These are phyloP conservation scores for bread wheat (Triticum aestivum) DNA, from an alignment of 176 grass and related monocot genomes.

Conservation along the genomic window DNA sequence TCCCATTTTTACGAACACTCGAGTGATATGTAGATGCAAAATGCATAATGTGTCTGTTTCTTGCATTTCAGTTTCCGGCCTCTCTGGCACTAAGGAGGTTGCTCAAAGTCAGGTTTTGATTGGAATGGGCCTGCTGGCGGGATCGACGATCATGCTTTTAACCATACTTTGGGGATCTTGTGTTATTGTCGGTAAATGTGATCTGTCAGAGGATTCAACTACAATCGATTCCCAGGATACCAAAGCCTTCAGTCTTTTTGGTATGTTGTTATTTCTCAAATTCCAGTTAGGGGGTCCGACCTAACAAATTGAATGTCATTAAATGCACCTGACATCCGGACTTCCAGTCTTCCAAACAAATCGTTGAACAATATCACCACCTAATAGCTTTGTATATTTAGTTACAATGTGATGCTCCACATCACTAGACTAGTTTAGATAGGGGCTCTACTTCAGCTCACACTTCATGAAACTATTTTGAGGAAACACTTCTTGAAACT, in stretches of 20 bases:
- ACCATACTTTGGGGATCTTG: slow-evolving; percentile 90
- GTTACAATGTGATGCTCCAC: background rate
- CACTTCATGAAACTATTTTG: background rate
- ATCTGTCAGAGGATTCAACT: slow-evolving; percentile 59
- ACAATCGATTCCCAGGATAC: slow-evolving; percentile 66
- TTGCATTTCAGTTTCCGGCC: slow-evolving; percentile 67
- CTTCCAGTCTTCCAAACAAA: background rate
- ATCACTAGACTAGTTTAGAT: background rate
- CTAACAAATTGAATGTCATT: background rate
- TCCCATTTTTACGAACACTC: background rate
- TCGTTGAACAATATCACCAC: background rate
- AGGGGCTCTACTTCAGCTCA: background rate
- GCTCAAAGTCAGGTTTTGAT: slow-evolving; percentile 95
- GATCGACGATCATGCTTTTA: slow-evolving; percentile 87
- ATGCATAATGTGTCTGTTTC: background rate
- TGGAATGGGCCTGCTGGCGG: slow-evolving; percentile 92
- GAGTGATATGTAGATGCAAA: background rate
- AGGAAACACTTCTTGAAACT: background rate
- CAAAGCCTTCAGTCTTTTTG: slow-evolving; percentile 65
- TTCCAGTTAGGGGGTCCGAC: background rate
- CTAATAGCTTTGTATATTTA: background rate
- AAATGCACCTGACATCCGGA: background rate
- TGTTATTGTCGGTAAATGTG: slow-evolving; percentile 81
- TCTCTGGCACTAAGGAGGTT: slow-evolving; percentile 82
- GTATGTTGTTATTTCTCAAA: slow-evolving; percentile 25